Evolutionary conservation across 2,329 filamentous ascomycete genomes (phyloP).

Genomic region (Exophiala mesophila): DNA sequence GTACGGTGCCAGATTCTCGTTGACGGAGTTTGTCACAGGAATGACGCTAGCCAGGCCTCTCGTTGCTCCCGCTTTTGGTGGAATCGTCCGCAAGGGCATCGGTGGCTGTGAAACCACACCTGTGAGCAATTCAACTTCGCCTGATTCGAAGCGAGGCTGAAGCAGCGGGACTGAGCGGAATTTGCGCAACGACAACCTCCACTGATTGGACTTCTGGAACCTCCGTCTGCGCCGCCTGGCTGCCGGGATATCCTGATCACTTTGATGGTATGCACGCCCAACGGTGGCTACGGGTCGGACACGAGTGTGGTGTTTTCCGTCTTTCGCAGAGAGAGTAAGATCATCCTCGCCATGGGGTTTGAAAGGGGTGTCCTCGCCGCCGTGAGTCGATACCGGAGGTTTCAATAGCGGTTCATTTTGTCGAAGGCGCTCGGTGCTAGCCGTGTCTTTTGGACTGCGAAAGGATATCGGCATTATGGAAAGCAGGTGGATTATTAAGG

Average conservation of each 20-base stretch:
- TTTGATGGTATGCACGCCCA: not conserved
- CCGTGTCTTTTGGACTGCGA: not conserved
- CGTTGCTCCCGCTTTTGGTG: constrained; percentile 21
- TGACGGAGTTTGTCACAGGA: too few species aligned
- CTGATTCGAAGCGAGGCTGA: constrained; percentile 8
- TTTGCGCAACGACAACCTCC: constrained; percentile 7
- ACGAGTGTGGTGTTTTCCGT: constrained; percentile 5
- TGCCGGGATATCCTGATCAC: not conserved
- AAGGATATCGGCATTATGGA: constrained; percentile 14
- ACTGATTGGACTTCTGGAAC: not conserved
- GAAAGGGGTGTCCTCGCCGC: constrained; percentile 19
- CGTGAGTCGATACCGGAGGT: constrained; percentile 18
- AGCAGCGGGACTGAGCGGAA: constrained; percentile 10
- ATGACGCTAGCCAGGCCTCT: constrained; percentile 17
- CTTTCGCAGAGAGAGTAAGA: constrained; percentile 25
- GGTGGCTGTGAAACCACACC: not conserved
- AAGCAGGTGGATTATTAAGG: not conserved
- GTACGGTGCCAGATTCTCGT: constrained; percentile 6
- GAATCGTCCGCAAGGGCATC: constrained; percentile 21
- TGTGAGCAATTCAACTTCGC: constrained; percentile 4
- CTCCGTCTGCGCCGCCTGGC: not conserved
- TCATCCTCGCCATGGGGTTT: constrained; percentile 14
- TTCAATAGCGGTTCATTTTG: constrained; percentile 17
- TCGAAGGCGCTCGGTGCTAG: constrained; percentile 11
- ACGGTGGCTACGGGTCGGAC: not conserved